These are phyloP conservation scores for Deinandra increscens DNA, from an alignment of 129 eudicot genomes.

Conservation along the genomic window DNA sequence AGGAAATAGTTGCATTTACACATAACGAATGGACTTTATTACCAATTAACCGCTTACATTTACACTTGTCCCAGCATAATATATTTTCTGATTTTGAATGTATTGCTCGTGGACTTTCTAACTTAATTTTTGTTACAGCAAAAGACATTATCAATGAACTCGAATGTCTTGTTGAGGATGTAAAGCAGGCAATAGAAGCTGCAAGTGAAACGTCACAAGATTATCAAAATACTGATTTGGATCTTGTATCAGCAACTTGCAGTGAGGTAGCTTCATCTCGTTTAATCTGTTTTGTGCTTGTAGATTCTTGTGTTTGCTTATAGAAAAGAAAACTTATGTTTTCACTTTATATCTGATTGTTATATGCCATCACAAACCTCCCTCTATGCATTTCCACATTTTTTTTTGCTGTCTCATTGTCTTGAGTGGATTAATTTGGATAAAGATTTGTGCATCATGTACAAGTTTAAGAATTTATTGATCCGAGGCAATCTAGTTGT, in stretches of 20 bases:
- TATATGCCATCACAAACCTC: too few species aligned
- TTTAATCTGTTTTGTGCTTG: not conserved
- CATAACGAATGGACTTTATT: not conserved
- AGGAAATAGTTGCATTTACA: not conserved
- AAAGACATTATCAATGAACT: conserved; percentile 54
- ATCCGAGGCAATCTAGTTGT: not conserved
- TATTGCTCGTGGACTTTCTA: not conserved
- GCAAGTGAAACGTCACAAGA: conserved; percentile 27
- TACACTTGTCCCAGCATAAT: not conserved
- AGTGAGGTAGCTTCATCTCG: conserved; percentile 36
- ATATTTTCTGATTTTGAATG: not conserved
- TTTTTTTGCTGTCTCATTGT: not conserved
- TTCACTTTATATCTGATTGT: not conserved
- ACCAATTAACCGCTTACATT: not conserved
- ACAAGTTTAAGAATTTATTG: not conserved
- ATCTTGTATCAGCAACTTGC: conserved; percentile 6
- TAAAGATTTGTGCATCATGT: conserved; percentile 1
- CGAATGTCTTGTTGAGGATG: conserved; percentile 51
- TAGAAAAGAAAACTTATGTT: not conserved
- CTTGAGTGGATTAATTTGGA: not conserved
- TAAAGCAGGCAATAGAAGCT: conserved; percentile 33
- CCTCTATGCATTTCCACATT: too few species aligned
- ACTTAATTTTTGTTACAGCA: conserved; percentile 39
- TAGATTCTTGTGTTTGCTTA: not conserved
- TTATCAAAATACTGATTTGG: conserved; percentile 26